Evolutionary conservation across 2,329 filamentous ascomycete species (phyloP), one percentile per base, ranked within the genome.

Genomic region (Epichloe sp.): DNA sequence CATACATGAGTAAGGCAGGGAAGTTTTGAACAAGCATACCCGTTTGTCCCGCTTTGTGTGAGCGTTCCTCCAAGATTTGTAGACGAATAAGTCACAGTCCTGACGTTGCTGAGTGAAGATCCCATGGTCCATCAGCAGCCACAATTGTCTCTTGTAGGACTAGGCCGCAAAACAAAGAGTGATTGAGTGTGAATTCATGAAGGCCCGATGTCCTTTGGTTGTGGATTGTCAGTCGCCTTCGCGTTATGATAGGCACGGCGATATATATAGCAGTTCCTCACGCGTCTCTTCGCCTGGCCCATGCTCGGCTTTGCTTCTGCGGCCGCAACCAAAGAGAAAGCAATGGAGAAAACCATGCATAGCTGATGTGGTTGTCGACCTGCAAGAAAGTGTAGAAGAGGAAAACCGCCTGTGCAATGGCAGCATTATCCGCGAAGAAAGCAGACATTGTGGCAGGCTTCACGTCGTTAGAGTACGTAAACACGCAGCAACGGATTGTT

Each of bases 11-110:
- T 26, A 34, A 14, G n/a, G 10, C 15, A 12, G n/a, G 23, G 19
- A 41, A 15, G 8, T 8, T 26, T 2, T 44, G 14, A 44, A 46
- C 26, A 10, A n/a, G 17, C 59, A 5, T 62, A 71, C 69, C 68
- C 69, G 42, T 72, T 72, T 15, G 68, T 72, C 49, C 59, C 60
- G 11, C 53, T 46, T 53, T 72, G 69, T 5, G 58, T 37, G 15
- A 70, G 59, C 1, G 49, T 53, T 17, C 50, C n/a, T 31, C 52
- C 48, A 48, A 48, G 50, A 44, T 44, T 41, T 6, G 15, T 14
- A 48, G 23, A 17, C 44, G 45, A 21, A 43, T 46, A 43, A 10
- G 36, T n/a, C 43, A n/a, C 12, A n/a, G 3, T 15, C 12, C 43
- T 8, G 31, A 37, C 4, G n/a, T 49, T 52, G 34, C 51, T 49